Evolutionary conservation across 192 early-diverging fungal genomes (phyloP).

Genomic region (Coemansia sp.): DNA sequence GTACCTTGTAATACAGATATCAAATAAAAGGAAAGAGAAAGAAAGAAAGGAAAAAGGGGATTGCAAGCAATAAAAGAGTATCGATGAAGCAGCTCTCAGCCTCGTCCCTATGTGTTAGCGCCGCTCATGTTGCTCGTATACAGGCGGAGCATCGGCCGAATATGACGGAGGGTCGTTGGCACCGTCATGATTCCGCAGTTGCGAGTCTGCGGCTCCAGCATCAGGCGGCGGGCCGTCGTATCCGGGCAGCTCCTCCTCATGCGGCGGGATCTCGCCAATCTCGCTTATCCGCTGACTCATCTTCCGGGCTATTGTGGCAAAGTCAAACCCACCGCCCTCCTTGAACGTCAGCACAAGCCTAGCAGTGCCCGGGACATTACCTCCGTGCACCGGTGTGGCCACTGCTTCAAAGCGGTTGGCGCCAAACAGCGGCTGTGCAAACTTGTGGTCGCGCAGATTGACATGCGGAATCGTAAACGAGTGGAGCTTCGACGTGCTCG

Average conservation of each 20-base stretch:
- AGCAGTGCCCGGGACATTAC: constrained; percentile 12
- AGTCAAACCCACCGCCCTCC: constrained; percentile 53
- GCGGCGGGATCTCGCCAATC: constrained; percentile 34
- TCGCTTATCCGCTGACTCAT: constrained; percentile 36
- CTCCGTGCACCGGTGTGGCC: constrained; percentile 21
- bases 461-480: constrained; percentile 43
- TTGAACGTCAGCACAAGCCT: constrained; percentile 36
- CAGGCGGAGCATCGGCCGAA: constrained; percentile 42
- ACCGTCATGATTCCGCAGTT: neutral
- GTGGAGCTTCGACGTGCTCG: constrained; percentile 13
- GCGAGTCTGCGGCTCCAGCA: neutral
- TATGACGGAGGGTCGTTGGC: constrained; percentile 14
- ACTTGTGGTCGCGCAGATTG: constrained; percentile 25
- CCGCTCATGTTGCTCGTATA: constrained; percentile 28
- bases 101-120: neutral
- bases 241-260: constrained; percentile 46
- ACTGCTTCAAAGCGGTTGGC: constrained; percentile 42
- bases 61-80: neutral
- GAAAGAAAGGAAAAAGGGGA: too few species aligned
- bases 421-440: constrained; percentile 43
- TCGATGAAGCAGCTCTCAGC: neutral
- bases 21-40: neutral
- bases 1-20: neutral
- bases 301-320: constrained; percentile 39
- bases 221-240: constrained; percentile 29